Evolutionary conservation across 768 basidiomycete genomes (phyloP), one percentile per base, ranked within the genome.

Genomic region (Chalciporus chontae): DNA sequence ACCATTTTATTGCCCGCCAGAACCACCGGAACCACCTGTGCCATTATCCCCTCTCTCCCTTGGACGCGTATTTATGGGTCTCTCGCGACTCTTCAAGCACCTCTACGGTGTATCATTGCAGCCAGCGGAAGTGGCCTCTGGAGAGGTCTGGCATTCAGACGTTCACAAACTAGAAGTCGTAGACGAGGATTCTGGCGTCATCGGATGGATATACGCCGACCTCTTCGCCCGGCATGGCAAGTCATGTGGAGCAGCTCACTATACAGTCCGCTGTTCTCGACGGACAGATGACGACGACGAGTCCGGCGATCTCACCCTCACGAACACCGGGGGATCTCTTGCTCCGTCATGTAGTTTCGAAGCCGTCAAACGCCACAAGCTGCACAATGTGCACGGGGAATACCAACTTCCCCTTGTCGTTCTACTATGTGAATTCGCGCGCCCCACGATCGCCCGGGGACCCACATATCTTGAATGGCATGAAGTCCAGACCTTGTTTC

Each of bases 151-250:
- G 94, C 85, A 94, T 62, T 49, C 76, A 0, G 85, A 91, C 50
- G 91, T 98, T 3, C 84, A 87, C 52, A 95, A 97, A 69, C 73
- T 99, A 23, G 88, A 94, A 62, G 95, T 99, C 3, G 77, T 97
- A 15, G 94, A 97, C 64, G 91, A 97, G 60, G 76, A 84, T 13
- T 80, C 79, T 55, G 94, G 94, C 0, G 67, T 90, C 21, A 83
- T 99, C 45, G 96, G 96, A 1, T 91, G 90, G 81, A 88, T 99
- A 65, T 99, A 94, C 63, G 86, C 90, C 9, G 96, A 99, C 68
- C 74, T 98, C 17, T 96, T 94, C 66, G 78, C 83, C 1, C 75
- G 96, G 38, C 72, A 75, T 26, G 91, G 90, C 10, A 99, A 99
- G 69, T 80, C 89, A 5, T 80, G 83, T 41, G 92, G 94, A 4